These are phyloP conservation scores for Phytophthora crassamura DNA, from an alignment of 352 stramenopile genomes.

Conservation along the genomic window DNA sequence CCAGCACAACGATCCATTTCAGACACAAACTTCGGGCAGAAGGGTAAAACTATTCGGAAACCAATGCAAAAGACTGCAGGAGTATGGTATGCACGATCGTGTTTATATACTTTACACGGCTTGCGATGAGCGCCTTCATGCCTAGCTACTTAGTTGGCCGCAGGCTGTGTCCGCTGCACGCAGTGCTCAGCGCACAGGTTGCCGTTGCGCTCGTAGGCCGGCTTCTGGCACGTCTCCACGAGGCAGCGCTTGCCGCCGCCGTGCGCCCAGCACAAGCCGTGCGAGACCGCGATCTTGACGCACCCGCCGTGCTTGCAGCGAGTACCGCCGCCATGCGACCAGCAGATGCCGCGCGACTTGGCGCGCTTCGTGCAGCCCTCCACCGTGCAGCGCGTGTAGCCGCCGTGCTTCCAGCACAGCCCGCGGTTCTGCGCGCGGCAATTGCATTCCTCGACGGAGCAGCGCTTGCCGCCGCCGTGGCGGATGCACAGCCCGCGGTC, in stretches of 20 bases:
- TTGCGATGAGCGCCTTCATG: conserved; percentile 2
- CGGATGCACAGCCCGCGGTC: conserved; percentile 85
- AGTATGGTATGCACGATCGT: conserved; percentile 12
- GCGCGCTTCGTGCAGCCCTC: conserved; percentile 67
- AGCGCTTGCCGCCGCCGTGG: conserved; percentile 86
- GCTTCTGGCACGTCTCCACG: conserved; percentile 50
- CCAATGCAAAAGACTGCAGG: neutral
- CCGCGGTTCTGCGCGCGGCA: conserved; percentile 62
- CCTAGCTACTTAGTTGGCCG: conserved; percentile 20
- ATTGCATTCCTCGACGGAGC: conserved; percentile 59
- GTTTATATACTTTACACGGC: conserved; percentile 38
- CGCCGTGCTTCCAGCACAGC: conserved; percentile 46
- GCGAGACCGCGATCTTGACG: conserved; percentile 64
- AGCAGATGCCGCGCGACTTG: conserved; percentile 87
- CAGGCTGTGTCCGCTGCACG: conserved; percentile 20
- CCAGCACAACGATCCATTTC: too few relatives aligned
- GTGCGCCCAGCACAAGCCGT: conserved; percentile 61
- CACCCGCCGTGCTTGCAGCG: conserved; percentile 60
- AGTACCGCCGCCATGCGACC: conserved; percentile 85
- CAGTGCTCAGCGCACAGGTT: conserved; percentile 52
- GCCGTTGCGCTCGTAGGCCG: conserved; percentile 63
- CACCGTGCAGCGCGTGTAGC: conserved; percentile 59
- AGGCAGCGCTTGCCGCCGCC: conserved; percentile 54
- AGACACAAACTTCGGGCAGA: too few relatives aligned
- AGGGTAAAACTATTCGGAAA: too few relatives aligned